Conservation (phyloP, 148 eudicot genomes). For the Rhododendron griersonianum region DNA sequence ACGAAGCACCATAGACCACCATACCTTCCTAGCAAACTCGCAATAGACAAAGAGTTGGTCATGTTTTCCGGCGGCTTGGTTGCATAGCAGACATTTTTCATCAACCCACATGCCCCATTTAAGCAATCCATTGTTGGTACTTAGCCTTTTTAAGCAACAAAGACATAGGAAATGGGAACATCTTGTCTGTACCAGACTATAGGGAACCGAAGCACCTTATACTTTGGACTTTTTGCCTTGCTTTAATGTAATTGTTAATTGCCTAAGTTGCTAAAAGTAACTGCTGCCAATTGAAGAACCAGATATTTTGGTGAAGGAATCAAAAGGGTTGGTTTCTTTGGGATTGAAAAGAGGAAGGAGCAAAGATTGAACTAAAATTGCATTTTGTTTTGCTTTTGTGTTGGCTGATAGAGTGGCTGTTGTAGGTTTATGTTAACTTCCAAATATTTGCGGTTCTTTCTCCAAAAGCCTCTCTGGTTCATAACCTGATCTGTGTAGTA, state of each 20-base stretch:
- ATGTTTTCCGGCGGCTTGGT: background rate
- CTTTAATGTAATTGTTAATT: background rate
- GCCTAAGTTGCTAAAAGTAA: background rate
- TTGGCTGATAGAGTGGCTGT: background rate
- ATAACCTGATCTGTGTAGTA: background rate
- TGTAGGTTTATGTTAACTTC: background rate
- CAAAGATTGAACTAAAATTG: background rate
- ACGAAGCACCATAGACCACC: background rate
- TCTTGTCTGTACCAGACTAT: background rate
- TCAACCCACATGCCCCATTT: background rate
- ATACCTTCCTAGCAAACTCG: background rate
- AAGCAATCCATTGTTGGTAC: background rate
- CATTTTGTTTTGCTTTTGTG: background rate
- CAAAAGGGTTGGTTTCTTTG: background rate
- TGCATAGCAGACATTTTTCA: background rate
- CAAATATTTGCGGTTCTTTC: background rate
- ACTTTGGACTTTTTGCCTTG: background rate
- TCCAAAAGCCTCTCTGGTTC: background rate
- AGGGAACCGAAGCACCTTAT: background rate
- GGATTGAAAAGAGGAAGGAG: background rate
- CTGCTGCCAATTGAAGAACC: background rate
- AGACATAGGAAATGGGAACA: background rate
- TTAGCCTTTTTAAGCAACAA: background rate
- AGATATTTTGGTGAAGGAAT: background rate
- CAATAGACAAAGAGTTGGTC: background rate